These are phyloP conservation scores for Coniochaeta pulveracea DNA, from an alignment of 2,329 filamentous ascomycete species.

Conservation along the genomic window DNA sequence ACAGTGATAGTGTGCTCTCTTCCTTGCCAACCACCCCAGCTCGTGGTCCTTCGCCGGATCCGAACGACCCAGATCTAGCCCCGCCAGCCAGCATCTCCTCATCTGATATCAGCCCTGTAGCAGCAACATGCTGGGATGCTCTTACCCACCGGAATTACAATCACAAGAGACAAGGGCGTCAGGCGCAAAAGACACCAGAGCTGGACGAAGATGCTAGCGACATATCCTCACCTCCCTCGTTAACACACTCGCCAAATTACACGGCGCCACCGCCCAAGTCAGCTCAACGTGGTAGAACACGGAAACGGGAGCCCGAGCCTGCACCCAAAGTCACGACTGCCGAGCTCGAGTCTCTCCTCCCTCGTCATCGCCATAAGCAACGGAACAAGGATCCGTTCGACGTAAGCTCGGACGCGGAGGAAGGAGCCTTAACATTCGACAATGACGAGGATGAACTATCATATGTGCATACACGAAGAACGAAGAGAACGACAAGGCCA, in stretches of 20 bases:
- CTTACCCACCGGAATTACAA: constrained; percentile 32
- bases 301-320: constrained; percentile 15
- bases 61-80: constrained; percentile 38
- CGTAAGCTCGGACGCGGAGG: constrained; percentile 32
- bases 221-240: constrained; percentile 51
- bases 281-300: neutral
- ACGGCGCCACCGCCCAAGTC: constrained; percentile 16
- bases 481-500: constrained; percentile 2
- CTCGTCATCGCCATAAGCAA: constrained; percentile 34
- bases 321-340: constrained; percentile 39
- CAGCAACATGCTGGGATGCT: constrained; percentile 41
- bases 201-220: constrained; percentile 33
- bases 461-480: constrained; percentile 28
- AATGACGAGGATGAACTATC: constrained; percentile 47
- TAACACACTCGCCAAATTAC: constrained; percentile 55
- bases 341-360: constrained; percentile 40
- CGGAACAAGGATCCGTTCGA: constrained; percentile 24
- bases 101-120: constrained; percentile 25
- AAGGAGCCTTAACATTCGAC: constrained; percentile 24
- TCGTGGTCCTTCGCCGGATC: constrained; percentile 29
- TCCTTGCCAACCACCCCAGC: constrained; percentile 11
- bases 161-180: constrained; percentile 13
- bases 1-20: constrained; percentile 1
- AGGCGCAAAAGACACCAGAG: constrained; percentile 23
- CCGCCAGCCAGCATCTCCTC: constrained; percentile 44